Evolutionary conservation across 208 protist genomes (phyloP).

Genomic region (Acanthamoeba castellanii): DNA sequence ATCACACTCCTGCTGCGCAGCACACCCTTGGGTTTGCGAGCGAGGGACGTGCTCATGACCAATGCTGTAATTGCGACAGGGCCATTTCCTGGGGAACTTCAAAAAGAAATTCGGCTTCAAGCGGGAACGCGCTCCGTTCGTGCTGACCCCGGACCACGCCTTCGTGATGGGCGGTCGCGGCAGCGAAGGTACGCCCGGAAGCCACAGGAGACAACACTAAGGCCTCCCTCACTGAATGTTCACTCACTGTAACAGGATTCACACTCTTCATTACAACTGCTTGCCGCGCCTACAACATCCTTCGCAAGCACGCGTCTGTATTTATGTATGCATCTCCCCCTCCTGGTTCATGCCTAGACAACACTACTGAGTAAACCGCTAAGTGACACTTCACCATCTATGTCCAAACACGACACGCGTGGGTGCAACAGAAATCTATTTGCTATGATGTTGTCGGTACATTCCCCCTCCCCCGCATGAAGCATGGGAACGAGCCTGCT

Average conservation of each 20-base stretch:
- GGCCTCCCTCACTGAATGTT: too few species aligned
- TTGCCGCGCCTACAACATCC: conserved; percentile 88
- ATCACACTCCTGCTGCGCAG: not conserved
- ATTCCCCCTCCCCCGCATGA: too few species aligned
- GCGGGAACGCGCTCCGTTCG: conserved; percentile 90
- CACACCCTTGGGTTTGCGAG: too few species aligned
- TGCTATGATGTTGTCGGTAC: too few species aligned
- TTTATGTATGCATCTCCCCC: conserved; percentile 90
- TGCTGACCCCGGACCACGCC: conserved; percentile 89
- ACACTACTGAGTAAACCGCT: too few species aligned
- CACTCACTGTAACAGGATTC: conserved; percentile 56
- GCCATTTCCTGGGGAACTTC: conserved; percentile 93
- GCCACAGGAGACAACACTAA: too few species aligned
- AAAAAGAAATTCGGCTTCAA: conserved; percentile 78
- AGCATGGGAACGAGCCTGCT: too few species aligned
- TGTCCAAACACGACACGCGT: too few species aligned
- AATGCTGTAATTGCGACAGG: not conserved
- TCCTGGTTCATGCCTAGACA: not conserved
- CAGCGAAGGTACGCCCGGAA: conserved; percentile 39
- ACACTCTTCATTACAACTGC: conserved; percentile 82
- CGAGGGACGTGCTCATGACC: not conserved
- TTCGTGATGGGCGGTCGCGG: conserved; percentile 91
- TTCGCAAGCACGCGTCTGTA: conserved; percentile 86
- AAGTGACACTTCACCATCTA: too few species aligned
- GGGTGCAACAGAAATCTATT: too few species aligned